Evolutionary conservation across 1,139 yeast species (phyloP).

Genomic region (Yamadazyma mexicana): DNA sequence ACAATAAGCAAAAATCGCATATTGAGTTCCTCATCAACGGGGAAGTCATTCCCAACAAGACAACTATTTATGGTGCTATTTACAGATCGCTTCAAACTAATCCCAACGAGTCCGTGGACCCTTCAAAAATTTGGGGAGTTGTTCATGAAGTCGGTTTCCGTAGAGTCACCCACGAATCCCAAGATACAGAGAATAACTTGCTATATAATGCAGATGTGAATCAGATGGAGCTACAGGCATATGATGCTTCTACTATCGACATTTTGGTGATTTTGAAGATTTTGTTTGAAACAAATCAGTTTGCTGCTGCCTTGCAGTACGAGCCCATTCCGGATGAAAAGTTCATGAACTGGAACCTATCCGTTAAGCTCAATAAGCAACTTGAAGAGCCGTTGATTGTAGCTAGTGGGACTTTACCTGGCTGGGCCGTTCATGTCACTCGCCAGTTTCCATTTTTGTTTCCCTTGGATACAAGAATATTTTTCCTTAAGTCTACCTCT

Average conservation of each 20-base stretch:
- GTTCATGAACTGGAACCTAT: slow-evolving; percentile 77
- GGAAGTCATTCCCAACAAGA: slow-evolving; percentile 61
- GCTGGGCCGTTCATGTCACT: slow-evolving; percentile 78
- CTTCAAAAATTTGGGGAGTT: slow-evolving; percentile 54
- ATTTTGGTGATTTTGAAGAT: slow-evolving; percentile 58
- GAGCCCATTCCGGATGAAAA: slow-evolving; percentile 33
- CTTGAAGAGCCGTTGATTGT: slow-evolving; percentile 87
- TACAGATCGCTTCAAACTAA: slow-evolving; percentile 51
- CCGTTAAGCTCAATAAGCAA: slow-evolving; percentile 85
- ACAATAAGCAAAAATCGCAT: slow-evolving; percentile 14
- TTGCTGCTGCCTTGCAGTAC: slow-evolving; percentile 19
- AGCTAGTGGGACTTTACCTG: slow-evolving; percentile 84
- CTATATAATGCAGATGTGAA: slow-evolving; percentile 19
- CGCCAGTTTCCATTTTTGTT: slow-evolving; percentile 77
- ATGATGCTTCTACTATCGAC: slow-evolving; percentile 47
- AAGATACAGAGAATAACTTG: slow-evolving; percentile 2
- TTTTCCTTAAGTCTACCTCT: slow-evolving; percentile 82
- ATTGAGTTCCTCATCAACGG: slow-evolving; percentile 66
- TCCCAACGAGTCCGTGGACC: slow-evolving; percentile 44
- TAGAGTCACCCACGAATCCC: neutral
- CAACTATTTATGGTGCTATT: slow-evolving; percentile 80
- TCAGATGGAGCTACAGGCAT: slow-evolving; percentile 33
- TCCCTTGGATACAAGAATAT: slow-evolving; percentile 78
- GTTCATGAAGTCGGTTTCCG: slow-evolving; percentile 57
- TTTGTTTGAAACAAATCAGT: slow-evolving; percentile 49